A percentile compares a stretch with the other conserved stretches of the same genome.
Evolutionary conservation across 1,284 basidiomycete species (phyloP).

Genomic region (Ceratobasidium sp.): DNA sequence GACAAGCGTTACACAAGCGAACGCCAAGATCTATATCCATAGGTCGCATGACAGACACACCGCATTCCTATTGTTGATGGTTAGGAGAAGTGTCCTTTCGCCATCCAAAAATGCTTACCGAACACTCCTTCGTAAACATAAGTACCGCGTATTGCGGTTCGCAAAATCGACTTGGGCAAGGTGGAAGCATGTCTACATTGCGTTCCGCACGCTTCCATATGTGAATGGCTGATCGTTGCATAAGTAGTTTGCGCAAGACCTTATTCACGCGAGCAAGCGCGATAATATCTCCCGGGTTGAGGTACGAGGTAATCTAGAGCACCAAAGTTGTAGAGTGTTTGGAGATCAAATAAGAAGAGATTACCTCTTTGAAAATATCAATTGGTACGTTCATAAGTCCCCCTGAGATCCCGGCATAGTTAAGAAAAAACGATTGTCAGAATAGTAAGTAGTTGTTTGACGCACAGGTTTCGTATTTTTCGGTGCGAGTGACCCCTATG

Average conservation of each 20-base stretch:
- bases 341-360: not conserved
- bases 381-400: constrained; percentile 16
- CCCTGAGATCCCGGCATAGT: constrained; percentile 1
- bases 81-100: not conserved
- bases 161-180: constrained; percentile 27
- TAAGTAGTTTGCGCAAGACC: constrained; percentile 23
- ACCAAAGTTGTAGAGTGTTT: not conserved
- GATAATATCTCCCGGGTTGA: constrained; percentile 27
- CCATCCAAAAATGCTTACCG: constrained; percentile 4
- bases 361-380: constrained; percentile 42
- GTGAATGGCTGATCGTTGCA: constrained; percentile 35
- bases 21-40: constrained; percentile 41
- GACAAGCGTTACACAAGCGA: constrained; percentile 43
- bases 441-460: too few relatives aligned
- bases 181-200: constrained; percentile 39
- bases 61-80: constrained; percentile 4
- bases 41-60: constrained; percentile 19
- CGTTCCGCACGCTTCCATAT: constrained; percentile 38
- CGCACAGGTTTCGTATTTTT: not conserved
- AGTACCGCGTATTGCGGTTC: constrained; percentile 40
- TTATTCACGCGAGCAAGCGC: constrained; percentile 36
- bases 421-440: not conserved
- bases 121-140: constrained; percentile 39
- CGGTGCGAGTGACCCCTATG: not conserved
- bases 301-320: constrained; percentile 27